A percentile compares a stretch with the other conserved stretches of the same genome.
Evolutionary conservation across 2,329 filamentous ascomycete species (phyloP).

Genomic region (Metarhizium album): DNA sequence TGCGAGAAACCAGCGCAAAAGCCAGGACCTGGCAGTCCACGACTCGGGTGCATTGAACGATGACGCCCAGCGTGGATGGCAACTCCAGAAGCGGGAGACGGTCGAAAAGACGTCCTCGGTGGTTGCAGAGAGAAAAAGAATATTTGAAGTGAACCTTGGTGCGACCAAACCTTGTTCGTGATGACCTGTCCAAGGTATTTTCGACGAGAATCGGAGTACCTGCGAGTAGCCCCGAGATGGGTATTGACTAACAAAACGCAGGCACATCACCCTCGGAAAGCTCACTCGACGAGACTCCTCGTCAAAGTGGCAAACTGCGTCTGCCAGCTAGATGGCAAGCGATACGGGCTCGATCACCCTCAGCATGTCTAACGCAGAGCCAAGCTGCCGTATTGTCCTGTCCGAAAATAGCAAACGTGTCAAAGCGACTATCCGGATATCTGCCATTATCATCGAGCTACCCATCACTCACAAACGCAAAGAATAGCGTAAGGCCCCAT

Average conservation of each 20-base stretch:
- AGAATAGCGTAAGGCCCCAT: not conserved
- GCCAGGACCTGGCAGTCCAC: not conserved
- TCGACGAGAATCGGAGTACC: not conserved
- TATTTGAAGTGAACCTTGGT: slow-evolving; percentile 13
- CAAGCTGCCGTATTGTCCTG: slow-evolving; percentile 5
- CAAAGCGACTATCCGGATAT: slow-evolving; percentile 5
- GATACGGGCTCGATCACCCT: slow-evolving; percentile 1
- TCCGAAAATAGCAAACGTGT: slow-evolving; percentile 2
- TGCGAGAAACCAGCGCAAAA: not conserved
- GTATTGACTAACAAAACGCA: not conserved
- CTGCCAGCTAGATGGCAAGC: not conserved
- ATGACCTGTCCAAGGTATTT: not conserved
- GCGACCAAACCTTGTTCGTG: not conserved
- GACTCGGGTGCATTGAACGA: not conserved
- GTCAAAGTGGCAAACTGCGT: not conserved
- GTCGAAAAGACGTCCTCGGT: slow-evolving; percentile 4
- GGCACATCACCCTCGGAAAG: not conserved
- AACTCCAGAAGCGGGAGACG: not conserved
- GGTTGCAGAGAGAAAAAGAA: slow-evolving; percentile 14
- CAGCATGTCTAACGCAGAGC: slow-evolving; percentile 5
- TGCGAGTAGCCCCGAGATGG: not conserved
- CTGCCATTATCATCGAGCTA: slow-evolving; percentile 6
- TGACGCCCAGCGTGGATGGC: not conserved
- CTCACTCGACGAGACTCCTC: not conserved
- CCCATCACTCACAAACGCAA: slow-evolving; percentile 1